Evolutionary conservation across 768 basidiomycete genomes (phyloP), one percentile per base, ranked within the genome.

Genomic region (Boletus fagicola): DNA sequence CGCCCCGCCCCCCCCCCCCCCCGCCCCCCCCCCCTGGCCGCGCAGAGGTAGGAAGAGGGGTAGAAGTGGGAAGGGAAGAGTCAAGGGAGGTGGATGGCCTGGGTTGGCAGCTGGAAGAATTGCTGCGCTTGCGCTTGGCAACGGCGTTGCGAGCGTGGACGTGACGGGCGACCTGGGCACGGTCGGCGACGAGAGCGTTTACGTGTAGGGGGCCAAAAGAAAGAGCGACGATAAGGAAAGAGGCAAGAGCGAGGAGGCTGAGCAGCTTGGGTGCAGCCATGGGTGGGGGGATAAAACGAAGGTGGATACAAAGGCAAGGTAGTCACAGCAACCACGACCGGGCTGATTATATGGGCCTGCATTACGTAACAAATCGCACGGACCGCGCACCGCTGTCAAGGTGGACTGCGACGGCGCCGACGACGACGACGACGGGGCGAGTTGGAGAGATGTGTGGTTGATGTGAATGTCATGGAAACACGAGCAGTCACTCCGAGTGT

Each of bases 221-320:
- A 62, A 76, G 75, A 47, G 81, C 76, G 58, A 89, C 57, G 59
- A 90, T 64, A 22, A 84, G 80, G 51, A 91, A 66, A 26, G 84
- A 75, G 16, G 82, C 75, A 40, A 90, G 59, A 22, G 87, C 80
- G 52, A 90, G 28, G 58, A 90, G 70, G 65, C 80, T 80, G 66
- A 87, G 65, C 48, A 87, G 66, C 60, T 81, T 86, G 56, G 73
- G 43, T 48, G 77, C 65, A 43, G 82, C 77, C 81, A 84, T 84
- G 48, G 40, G 48, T 10, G 18, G 39, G 39, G n/a, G 20, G 8
- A 39, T 15, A 5, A 39, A 65, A 65, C 1, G 65, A 65, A 20
- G 1, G 66, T 59, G 54, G 39, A 30, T 22, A 30, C 5, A 4
- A 4, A 9, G 13, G 10, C 1, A 13, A 26, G 6, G 54, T 40